phyloP scores from a whole-genome alignment of 495 filamentous ascomycete genomes.

The Lasiosphaeriaceae sp. region DNA sequence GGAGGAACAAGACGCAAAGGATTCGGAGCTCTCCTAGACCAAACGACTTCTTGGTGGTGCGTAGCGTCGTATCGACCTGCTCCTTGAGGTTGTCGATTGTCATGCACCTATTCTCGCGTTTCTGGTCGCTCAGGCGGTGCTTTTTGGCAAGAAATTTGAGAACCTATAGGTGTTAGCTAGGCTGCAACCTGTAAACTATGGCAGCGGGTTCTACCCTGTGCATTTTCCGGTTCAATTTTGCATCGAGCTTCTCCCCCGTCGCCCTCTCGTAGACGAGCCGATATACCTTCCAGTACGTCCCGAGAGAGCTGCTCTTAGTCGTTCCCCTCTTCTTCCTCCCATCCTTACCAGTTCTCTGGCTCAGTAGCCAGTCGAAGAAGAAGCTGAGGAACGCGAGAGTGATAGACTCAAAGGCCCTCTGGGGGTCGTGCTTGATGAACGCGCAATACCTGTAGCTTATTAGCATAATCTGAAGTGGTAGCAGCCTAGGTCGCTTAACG shows the following conservation, averaged over 20 bases:
- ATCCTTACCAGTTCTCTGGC: conserved; percentile 3
- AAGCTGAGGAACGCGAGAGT: not conserved
- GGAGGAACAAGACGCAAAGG: conserved; percentile 7
- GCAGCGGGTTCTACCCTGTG: conserved; percentile 1
- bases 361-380: conserved; percentile 5
- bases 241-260: conserved; percentile 2
- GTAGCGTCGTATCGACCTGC: conserved; percentile 1
- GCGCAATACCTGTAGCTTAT: conserved; percentile 8
- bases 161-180: conserved; percentile 7
- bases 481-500: not conserved
- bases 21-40: conserved; percentile 7
- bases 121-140: conserved; percentile 3
- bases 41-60: conserved; percentile 3
- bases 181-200: not conserved
- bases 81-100: conserved; percentile 8
- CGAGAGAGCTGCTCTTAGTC: conserved; percentile 4
- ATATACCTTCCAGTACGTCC: conserved; percentile 6
- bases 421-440: not conserved
- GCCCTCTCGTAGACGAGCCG: conserved; percentile 9
- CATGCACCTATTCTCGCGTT: conserved; percentile 6
- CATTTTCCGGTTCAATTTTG: conserved; percentile 7
- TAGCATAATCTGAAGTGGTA: not conserved
- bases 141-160: conserved; percentile 7
- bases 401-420: conserved; percentile 3
- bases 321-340: conserved; percentile 5